Evolutionary conservation across 2,329 filamentous ascomycete genomes (phyloP), one percentile per base, ranked within the genome.

Genomic region (Colletotrichum simmondsii): DNA sequence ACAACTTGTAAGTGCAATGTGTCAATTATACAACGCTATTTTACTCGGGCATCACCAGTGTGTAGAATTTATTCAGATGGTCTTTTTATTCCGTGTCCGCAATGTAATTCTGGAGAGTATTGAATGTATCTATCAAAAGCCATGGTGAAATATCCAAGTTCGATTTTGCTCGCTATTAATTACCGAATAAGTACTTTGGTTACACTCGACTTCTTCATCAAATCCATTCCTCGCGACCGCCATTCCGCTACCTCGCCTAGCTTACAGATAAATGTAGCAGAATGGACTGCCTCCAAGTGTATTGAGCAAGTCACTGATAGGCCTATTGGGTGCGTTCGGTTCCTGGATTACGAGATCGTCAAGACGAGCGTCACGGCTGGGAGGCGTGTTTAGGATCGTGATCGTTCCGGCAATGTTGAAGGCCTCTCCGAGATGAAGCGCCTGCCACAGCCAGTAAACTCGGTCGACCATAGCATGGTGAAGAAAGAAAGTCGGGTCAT

Each of bases 301-400:
- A 64, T 76, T 81, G 73, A 82, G 75, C 2, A 81, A 65, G 32
- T 80, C 79, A 65, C 78, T 77, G 59, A 83, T 85, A 42, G 79
- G 75, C 1, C 68, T 60, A 22, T 72, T 69, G 8, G 71, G 61
- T 4, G 75, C 80, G 32, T 75, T 74, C 46, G 75, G 78, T 1
- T 77, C 79, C 35, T 80, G 72, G 49, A 78, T 65, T 5, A 82
- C 73, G 5, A 76, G 59, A 28, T 81, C 80, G 10, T 72, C 67
- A 11, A 72, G 68, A 4, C 72, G 26, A 1, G 76, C 71, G 11
- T 78, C 74, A 19, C 74, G 61, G 58, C 76, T 77, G 0, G 76
- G 76, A 1, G 76, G 75, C 2, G 42, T 69, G 32, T 77, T 75
- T 3, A 60, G 46, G 14, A 76, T 65, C 0, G 75, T 77, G 11